Percentiles rank a stretch among this genome's conserved stretches.
phyloP scores from a whole-genome alignment of 2,329 filamentous ascomycete genomes.

The Colletotrichum coccodes region DNA sequence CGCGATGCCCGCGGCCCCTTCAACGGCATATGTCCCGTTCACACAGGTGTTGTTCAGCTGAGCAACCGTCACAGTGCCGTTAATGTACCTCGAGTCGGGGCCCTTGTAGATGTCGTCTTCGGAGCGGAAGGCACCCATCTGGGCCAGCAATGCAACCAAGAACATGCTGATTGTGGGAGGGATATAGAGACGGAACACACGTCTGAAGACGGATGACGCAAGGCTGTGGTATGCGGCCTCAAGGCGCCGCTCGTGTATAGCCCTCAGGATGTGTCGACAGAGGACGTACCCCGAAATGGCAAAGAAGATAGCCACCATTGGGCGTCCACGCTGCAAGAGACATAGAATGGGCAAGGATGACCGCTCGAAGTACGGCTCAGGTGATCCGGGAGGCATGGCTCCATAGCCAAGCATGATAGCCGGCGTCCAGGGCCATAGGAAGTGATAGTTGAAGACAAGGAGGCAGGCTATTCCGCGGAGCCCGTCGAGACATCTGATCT shows the following conservation, averaged over 20 bases:
- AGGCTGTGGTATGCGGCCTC: slow-evolving; percentile 48
- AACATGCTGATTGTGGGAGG: slow-evolving; percentile 53
- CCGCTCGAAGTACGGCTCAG: slow-evolving; percentile 45
- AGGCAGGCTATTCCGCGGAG: slow-evolving; percentile 53
- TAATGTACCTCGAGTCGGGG: slow-evolving; percentile 50
- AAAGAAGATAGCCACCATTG: slow-evolving; percentile 56
- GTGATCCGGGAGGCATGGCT: slow-evolving; percentile 46
- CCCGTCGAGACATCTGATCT: slow-evolving; percentile 52
- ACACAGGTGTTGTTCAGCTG: slow-evolving; percentile 36
- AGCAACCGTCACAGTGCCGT: slow-evolving; percentile 45
- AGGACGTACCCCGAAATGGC: slow-evolving; percentile 55
- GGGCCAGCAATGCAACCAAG: slow-evolving; percentile 49
- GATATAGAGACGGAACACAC: slow-evolving; percentile 51
- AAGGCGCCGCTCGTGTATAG: slow-evolving; percentile 47
- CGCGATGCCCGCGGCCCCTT: slow-evolving; percentile 41
- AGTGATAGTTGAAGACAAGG: slow-evolving; percentile 54
- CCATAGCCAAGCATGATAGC: slow-evolving; percentile 52
- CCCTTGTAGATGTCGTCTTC: slow-evolving; percentile 48
- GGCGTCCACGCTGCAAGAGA: slow-evolving; percentile 49
- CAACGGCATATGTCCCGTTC: slow-evolving; percentile 41
- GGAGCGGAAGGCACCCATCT: slow-evolving; percentile 47
- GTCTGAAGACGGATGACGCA: slow-evolving; percentile 48
- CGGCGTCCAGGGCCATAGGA: slow-evolving; percentile 52
- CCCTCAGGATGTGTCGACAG: slow-evolving; percentile 48
- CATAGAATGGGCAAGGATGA: slow-evolving; percentile 51